A percentile compares a stretch with the other conserved stretches of the same genome.
phyloP scores from a whole-genome alignment of 306 rosid genomes.

The Sesbania bispinosa region DNA sequence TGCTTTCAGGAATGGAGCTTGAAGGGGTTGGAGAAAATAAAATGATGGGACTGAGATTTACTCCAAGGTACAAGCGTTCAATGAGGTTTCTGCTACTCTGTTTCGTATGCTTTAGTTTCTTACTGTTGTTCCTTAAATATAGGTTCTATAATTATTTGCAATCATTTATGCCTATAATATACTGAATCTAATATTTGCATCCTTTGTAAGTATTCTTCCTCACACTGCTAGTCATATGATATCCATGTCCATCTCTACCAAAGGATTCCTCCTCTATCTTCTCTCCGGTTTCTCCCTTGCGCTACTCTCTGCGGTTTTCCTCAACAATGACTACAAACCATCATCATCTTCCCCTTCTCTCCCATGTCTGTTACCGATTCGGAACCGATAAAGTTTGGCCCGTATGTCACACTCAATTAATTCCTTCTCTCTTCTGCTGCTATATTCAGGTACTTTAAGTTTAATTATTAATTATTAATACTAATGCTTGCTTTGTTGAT shows the following conservation, averaged over 20 bases:
- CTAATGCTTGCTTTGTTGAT: conserved; percentile 18
- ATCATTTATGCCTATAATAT: too few relatives aligned
- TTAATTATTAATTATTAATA: not conserved
- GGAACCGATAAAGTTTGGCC: conserved; percentile 54
- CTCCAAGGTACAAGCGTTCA: too few relatives aligned
- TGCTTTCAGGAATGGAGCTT: conserved; percentile 57
- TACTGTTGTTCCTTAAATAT: too few relatives aligned
- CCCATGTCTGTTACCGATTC: conserved; percentile 10
- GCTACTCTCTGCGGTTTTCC: conserved; percentile 42
- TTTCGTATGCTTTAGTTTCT: too few relatives aligned
- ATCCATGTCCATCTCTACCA: conserved; percentile 54
- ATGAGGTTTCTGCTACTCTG: too few relatives aligned
- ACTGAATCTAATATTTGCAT: too few relatives aligned
- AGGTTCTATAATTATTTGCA: too few relatives aligned
- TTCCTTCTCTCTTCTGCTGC: not conserved
- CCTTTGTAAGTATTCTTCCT: too few relatives aligned
- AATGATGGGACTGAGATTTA: conserved; percentile 50
- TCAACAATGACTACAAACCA: conserved; percentile 17
- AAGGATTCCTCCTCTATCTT: conserved; percentile 52
- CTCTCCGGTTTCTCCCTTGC: conserved; percentile 51
- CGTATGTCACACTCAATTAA: too few relatives aligned
- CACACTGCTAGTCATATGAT: too few relatives aligned
- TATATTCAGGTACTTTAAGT: not conserved
- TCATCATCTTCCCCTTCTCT: not conserved
- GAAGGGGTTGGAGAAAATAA: conserved; percentile 40